phyloP scores from a whole-genome alignment of 2,329 filamentous ascomycete species.

The Thermothelomyces thermophilus region DNA sequence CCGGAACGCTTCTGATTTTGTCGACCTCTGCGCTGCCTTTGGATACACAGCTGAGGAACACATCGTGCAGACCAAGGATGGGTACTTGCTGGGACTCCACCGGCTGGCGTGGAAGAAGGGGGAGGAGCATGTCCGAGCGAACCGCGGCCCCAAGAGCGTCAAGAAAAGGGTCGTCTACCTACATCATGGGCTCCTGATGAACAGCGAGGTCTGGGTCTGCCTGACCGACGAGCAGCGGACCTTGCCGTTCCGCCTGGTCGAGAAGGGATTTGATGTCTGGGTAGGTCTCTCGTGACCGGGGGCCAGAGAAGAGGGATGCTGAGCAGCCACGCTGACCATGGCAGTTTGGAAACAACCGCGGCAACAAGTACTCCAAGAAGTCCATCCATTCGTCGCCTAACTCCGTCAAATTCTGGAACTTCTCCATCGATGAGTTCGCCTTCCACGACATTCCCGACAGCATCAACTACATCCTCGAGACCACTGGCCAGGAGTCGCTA shows the following conservation, averaged over 20 bases:
- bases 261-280: conserved; percentile 94
- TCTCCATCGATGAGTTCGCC: conserved; percentile 97
- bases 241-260: conserved; percentile 81
- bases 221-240: conserved; percentile 79
- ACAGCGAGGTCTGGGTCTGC: conserved; percentile 97
- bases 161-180: conserved; percentile 86
- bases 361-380: conserved; percentile 99
- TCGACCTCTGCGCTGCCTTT: conserved; percentile 84
- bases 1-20: conserved; percentile 82
- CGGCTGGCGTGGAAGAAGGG: conserved; percentile 76
- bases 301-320: not conserved
- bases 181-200: conserved; percentile 96
- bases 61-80: conserved; percentile 88
- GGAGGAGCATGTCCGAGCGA: conserved; percentile 73
- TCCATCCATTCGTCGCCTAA: conserved; percentile 69
- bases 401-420: conserved; percentile 83
- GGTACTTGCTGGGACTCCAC: conserved; percentile 86
- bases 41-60: conserved; percentile 96
- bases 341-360: conserved; percentile 89
- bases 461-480: conserved; percentile 83
- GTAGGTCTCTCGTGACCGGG: conserved; percentile 38
- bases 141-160: conserved; percentile 59
- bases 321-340: conserved; percentile 11
- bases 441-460: conserved; percentile 96
- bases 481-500: conserved; percentile 73